These are phyloP conservation scores for Didymella sp. DNA, from an alignment of 2,329 filamentous ascomycete genomes.

Conservation along the genomic window DNA sequence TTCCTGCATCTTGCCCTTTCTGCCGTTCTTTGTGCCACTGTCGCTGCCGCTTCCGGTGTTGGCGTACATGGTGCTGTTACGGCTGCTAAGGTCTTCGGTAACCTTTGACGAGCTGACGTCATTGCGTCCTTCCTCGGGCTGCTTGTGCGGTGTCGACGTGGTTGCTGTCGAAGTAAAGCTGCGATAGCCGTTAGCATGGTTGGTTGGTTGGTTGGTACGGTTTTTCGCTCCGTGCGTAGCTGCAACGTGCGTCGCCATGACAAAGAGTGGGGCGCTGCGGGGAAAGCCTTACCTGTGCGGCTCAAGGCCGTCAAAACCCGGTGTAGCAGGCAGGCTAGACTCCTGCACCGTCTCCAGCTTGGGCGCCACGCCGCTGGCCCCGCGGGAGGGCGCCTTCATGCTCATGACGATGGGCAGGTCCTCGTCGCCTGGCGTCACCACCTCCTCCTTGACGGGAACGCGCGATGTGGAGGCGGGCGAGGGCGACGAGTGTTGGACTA, in stretches of 20 bases:
- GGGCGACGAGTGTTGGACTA: conserved; percentile 54
- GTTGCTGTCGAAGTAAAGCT: conserved; percentile 28
- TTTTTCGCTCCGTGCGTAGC: conserved; percentile 28
- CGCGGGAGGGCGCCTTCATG: conserved; percentile 58
- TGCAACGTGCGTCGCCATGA: conserved; percentile 36
- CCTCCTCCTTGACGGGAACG: conserved; percentile 36
- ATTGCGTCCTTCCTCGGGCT: conserved; percentile 51
- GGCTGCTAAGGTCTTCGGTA: conserved; percentile 56
- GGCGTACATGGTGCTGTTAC: conserved; percentile 46
- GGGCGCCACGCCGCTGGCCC: conserved; percentile 63
- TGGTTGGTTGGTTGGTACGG: conserved; percentile 23
- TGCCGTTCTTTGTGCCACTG: conserved; percentile 54
- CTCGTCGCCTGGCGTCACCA: conserved; percentile 40
- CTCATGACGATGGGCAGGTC: conserved; percentile 48
- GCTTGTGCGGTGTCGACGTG: conserved; percentile 31
- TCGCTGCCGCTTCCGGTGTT: conserved; percentile 69
- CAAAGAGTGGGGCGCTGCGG: conserved; percentile 40
- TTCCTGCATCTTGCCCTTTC: conserved; percentile 49
- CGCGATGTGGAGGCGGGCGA: conserved; percentile 47
- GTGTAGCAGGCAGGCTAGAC: conserved; percentile 75
- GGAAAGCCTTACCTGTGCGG: conserved; percentile 41
- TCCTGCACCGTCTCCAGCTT: conserved; percentile 91
- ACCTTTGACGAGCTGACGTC: conserved; percentile 55
- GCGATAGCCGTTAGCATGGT: conserved; percentile 32
- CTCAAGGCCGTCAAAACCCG: conserved; percentile 55